Evolutionary conservation across 257 asterid genomes (phyloP).

Genomic region (Echium plantagineum): DNA sequence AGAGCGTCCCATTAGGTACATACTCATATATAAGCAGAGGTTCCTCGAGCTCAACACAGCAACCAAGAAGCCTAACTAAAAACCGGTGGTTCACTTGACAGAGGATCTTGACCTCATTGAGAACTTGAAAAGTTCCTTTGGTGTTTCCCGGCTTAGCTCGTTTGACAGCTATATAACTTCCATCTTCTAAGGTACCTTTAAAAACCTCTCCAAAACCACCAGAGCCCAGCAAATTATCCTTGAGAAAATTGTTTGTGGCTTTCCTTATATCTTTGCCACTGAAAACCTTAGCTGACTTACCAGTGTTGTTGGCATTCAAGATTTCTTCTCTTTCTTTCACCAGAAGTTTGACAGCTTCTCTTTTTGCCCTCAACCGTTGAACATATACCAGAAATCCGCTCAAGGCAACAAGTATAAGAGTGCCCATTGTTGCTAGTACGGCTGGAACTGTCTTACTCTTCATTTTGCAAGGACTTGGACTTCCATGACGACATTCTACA

Average conservation of each 20-base stretch:
- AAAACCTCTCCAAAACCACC: slow-evolving; percentile 69
- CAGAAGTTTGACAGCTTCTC: slow-evolving; percentile 16
- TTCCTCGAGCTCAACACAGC: slow-evolving; percentile 50
- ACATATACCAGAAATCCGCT: slow-evolving; percentile 32
- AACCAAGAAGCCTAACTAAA: slow-evolving; percentile 38
- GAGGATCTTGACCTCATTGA: slow-evolving; percentile 46
- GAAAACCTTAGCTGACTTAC: slow-evolving; percentile 44
- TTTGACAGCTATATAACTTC: slow-evolving; percentile 39
- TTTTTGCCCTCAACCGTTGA: slow-evolving; percentile 9
- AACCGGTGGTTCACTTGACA: slow-evolving; percentile 55
- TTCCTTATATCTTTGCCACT: slow-evolving; percentile 47
- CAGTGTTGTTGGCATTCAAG: slow-evolving; percentile 32
- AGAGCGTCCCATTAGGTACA: slow-evolving; percentile 39
- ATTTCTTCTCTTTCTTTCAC: slow-evolving; percentile 45
- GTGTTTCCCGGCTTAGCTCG: slow-evolving; percentile 47
- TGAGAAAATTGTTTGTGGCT: slow-evolving; percentile 37
- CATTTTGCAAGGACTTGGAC: slow-evolving; percentile 38
- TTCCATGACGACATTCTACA: slow-evolving; percentile 44
- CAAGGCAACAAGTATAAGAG: slow-evolving; percentile 22
- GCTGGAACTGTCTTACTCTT: slow-evolving; percentile 26
- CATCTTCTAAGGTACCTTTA: slow-evolving; percentile 42
- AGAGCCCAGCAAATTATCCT: slow-evolving; percentile 36
- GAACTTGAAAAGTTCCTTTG: slow-evolving; percentile 39
- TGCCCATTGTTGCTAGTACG: slow-evolving; percentile 36
- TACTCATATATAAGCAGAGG: slow-evolving; percentile 44